Base-by-base conservation (phyloP, 2,329 filamentous ascomycete species). In the Fusarium graminum region DNA sequence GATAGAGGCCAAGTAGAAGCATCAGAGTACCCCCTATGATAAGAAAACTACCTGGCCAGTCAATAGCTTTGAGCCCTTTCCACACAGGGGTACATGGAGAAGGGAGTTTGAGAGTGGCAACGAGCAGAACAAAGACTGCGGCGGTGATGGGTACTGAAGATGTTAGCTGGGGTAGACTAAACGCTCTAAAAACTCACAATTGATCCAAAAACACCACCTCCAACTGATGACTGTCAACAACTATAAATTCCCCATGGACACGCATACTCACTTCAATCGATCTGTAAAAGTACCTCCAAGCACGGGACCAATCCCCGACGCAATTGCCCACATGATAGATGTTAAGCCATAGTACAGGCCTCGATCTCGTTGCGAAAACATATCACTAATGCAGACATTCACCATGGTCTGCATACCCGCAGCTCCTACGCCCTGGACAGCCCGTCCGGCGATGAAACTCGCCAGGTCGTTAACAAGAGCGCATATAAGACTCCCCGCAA, bases 1-100 rank as follows among this genome's bases (percentile, higher is more conserved):
- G 88, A 66, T 92, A 87, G 22, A 93, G 82, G 4, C 88, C 90
- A 14, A 92, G 82, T 3, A 92, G 82, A 17, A 92, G 77, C 88
- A 92, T 91, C 44, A 92, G 76, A 0, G 87, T 88, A 6, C 85
- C 87, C 26, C 86, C 86, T 8, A 92, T 81, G 62, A 93, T 84
- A 3, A 85, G 80, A 12, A 90, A 52, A 2, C 85, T 87, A 1
- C 91, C 91, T 7, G 80, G 62, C 85, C 85, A 88, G 71, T 88
- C 85, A 22, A 88, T 80, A 0, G 86, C 86, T 62, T 85, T 86
- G 10, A 92, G 77, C 0, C 90, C 90, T 38, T 86, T 79, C 59
- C 80, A 77, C 4, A 92, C 75, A 0, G 88, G 85, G 1, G 90
- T 92, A 34, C 82, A 83, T 0, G 90, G 89, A 5, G 86, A 90